Percentiles rank a stretch among this genome's conserved stretches.
phyloP scores from a whole-genome alignment of 768 basidiomycete genomes.

The Mycena metata region DNA sequence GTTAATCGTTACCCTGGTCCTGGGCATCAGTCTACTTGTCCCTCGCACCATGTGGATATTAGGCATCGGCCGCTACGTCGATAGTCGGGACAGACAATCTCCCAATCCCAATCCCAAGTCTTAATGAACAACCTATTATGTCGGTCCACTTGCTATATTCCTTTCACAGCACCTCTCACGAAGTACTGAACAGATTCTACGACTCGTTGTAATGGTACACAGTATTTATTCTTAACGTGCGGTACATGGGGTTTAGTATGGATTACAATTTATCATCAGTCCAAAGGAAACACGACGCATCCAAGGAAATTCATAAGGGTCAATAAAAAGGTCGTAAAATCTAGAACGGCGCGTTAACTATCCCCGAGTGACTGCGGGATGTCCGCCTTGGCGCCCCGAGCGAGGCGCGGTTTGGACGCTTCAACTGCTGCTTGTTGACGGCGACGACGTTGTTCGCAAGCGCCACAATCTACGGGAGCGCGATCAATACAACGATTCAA shows the following conservation, averaged over 20 bases:
- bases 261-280: slow-evolving; percentile 36
- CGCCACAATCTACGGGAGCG: slow-evolving; percentile 84
- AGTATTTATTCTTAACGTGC: slow-evolving; percentile 34
- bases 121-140: slow-evolving; percentile 17
- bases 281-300: slow-evolving; percentile 16
- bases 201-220: slow-evolving; percentile 26
- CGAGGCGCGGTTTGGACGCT: slow-evolving; percentile 83
- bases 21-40: slow-evolving; percentile 75
- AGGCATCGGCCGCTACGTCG: slow-evolving; percentile 81
- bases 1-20: slow-evolving; percentile 74
- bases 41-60: slow-evolving; percentile 82
- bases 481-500: slow-evolving; percentile 10
- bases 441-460: slow-evolving; percentile 94
- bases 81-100: slow-evolving; percentile 66
- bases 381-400: slow-evolving; percentile 63
- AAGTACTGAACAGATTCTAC: slow-evolving; percentile 20
- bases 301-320: slow-evolving; percentile 38
- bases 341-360: slow-evolving; percentile 78
- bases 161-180: not conserved
- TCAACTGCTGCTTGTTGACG: slow-evolving; percentile 93
- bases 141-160: not conserved
- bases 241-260: slow-evolving; percentile 35
- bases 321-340: slow-evolving; percentile 38
- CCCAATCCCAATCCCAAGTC: slow-evolving; percentile 28
- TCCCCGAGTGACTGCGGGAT: slow-evolving; percentile 67